Evolutionary conservation across 495 filamentous ascomycete genomes (phyloP).

Genomic region (Pseudomonodictys pantanalensis): DNA sequence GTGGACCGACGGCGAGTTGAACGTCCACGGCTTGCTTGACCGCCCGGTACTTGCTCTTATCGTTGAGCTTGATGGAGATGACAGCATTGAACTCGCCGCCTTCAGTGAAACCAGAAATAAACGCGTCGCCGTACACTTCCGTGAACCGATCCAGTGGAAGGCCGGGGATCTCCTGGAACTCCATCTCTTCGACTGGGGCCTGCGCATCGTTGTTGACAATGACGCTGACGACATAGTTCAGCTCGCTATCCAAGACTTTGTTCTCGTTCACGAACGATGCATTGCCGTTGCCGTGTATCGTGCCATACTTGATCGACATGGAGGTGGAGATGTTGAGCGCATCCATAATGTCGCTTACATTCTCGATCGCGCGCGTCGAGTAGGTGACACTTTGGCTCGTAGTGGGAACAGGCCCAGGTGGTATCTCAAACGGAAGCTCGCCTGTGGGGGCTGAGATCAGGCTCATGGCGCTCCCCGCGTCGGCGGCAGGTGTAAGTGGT

Average conservation of each 20-base stretch:
- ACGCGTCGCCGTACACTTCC: constrained; percentile 42
- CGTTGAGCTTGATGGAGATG: constrained; percentile 38
- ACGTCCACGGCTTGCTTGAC: constrained; percentile 41
- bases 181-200: constrained; percentile 29
- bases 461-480: constrained; percentile 8
- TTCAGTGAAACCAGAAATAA: constrained; percentile 42
- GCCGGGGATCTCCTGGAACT: constrained; percentile 36
- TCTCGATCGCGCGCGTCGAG: constrained; percentile 39
- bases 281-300: constrained; percentile 40
- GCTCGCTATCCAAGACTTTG: constrained; percentile 41
- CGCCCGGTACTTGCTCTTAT: constrained; percentile 36
- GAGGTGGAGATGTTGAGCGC: constrained; percentile 40
- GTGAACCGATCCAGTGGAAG: constrained; percentile 36
- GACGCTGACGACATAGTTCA: constrained; percentile 43
- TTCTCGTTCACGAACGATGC: constrained; percentile 40
- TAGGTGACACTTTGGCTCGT: constrained; percentile 39
- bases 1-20: constrained; percentile 36
- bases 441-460: not conserved
- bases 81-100: constrained; percentile 43
- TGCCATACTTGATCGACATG: constrained; percentile 41
- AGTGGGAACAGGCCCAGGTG: constrained; percentile 13
- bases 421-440: constrained; percentile 27
- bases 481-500: not conserved
- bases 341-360: constrained; percentile 41
- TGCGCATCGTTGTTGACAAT: constrained; percentile 42